phyloP scores from a whole-genome alignment of 2,329 filamentous ascomycete species.

The Alternaria panax region DNA sequence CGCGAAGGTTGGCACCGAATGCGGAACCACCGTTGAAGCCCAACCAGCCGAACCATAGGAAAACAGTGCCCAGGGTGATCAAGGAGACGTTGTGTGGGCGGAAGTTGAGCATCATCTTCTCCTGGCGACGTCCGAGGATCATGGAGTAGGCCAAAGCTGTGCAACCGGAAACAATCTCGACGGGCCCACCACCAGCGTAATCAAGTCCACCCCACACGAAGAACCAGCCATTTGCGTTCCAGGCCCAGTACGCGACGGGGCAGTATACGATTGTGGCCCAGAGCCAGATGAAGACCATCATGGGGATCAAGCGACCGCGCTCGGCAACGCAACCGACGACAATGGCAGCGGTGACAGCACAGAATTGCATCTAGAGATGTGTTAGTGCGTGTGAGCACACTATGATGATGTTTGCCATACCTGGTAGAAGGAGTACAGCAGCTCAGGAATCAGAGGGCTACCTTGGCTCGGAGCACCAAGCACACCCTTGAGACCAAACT shows the following conservation, averaged over 20 bases:
- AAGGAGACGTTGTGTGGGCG: constrained; percentile 98
- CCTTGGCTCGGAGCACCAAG: constrained; percentile 85
- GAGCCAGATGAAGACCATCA: constrained; percentile 94
- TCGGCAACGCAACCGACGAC: constrained; percentile 92
- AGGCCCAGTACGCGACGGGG: constrained; percentile 94
- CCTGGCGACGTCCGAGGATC: constrained; percentile 93
- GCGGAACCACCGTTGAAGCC: constrained; percentile 98
- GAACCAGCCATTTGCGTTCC: constrained; percentile 94
- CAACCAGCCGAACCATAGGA: constrained; percentile 99
- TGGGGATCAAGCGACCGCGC: constrained; percentile 88
- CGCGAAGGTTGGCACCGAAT: constrained; percentile 92
- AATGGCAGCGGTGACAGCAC: constrained; percentile 88
- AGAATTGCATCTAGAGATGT: constrained; percentile 85
- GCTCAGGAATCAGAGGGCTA: constrained; percentile 84
- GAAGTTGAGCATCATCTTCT: constrained; percentile 99
- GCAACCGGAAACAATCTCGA: constrained; percentile 95
- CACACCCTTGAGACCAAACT: constrained; percentile 88
- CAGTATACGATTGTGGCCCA: constrained; percentile 99
- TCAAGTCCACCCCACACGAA: constrained; percentile 91
- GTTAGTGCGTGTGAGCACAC: constrained; percentile 19
- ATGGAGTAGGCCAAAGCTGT: constrained; percentile 94
- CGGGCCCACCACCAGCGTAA: constrained; percentile 94
- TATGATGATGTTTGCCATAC: constrained; percentile 54
- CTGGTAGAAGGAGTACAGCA: constrained; percentile 95
- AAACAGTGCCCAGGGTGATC: constrained; percentile 91